A percentile compares a stretch with the other conserved stretches of the same genome.
Evolutionary conservation across 805 yeast species (phyloP).

Genomic region (Candida tammaniensis): DNA sequence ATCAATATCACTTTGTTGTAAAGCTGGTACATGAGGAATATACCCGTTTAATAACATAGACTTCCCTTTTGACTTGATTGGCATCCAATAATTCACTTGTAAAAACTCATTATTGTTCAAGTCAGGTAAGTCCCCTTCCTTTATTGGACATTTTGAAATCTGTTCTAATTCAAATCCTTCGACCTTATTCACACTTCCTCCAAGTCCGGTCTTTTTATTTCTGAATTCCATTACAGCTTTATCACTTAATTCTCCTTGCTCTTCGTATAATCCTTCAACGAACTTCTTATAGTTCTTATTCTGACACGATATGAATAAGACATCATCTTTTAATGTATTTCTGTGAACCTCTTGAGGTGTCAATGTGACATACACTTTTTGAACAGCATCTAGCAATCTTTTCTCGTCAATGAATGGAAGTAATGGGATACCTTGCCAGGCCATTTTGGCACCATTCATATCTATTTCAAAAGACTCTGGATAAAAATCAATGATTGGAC

Average conservation of each 20-base stretch:
- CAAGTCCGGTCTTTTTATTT: constrained; percentile 51
- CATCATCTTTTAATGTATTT: constrained; percentile 69
- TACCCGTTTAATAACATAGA: constrained; percentile 83
- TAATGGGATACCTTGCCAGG: constrained; percentile 93
- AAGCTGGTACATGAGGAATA: constrained; percentile 56
- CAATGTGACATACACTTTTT: constrained; percentile 57
- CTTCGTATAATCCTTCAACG: constrained; percentile 35
- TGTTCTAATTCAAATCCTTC: constrained; percentile 34
- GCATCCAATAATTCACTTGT: constrained; percentile 56
- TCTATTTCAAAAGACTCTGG: constrained; percentile 87
- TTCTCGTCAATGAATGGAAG: constrained; percentile 87
- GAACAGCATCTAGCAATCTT: constrained; percentile 66
- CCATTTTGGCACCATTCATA: constrained; percentile 92
- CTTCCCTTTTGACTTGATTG: constrained; percentile 60
- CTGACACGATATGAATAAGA: constrained; percentile 62
- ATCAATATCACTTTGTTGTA: constrained; percentile 70
- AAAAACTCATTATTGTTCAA: constrained; percentile 39
- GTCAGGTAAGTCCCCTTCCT: constrained; percentile 45
- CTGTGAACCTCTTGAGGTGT: constrained; percentile 67
- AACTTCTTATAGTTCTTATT: constrained; percentile 50
- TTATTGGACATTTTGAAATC: constrained; percentile 44
- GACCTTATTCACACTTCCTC: constrained; percentile 51
- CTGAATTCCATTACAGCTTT: constrained; percentile 36
- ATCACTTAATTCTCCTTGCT: constrained; percentile 8
- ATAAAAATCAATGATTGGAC: constrained; percentile 87